phyloP scores from a whole-genome alignment of 768 basidiomycete species.

The Gyrodon lividus region DNA sequence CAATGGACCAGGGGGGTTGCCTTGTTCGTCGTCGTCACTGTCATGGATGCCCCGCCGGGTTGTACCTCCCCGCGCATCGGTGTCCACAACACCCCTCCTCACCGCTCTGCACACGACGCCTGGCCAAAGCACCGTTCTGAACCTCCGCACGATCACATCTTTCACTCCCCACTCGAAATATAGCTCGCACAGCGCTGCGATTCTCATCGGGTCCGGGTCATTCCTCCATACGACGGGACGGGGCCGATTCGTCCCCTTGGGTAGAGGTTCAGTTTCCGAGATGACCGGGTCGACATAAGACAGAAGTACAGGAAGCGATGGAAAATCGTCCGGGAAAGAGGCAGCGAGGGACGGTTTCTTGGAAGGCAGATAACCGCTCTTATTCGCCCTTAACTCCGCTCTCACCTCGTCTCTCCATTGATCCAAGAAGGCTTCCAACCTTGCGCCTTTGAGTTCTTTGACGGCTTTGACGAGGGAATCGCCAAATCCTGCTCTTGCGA shows the following conservation, averaged over 20 bases:
- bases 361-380: slow-evolving; percentile 57
- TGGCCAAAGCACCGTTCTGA: slow-evolving; percentile 81
- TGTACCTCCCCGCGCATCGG: slow-evolving; percentile 32
- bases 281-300: slow-evolving; percentile 81
- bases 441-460: slow-evolving; percentile 41
- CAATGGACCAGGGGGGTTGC: background rate
- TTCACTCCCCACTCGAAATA: slow-evolving; percentile 93
- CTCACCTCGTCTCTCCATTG: slow-evolving; percentile 63
- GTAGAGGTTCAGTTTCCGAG: slow-evolving; percentile 49
- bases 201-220: slow-evolving; percentile 67
- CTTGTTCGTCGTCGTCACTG: slow-evolving; percentile 2
- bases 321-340: slow-evolving; percentile 64
- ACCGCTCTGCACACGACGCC: slow-evolving; percentile 69
- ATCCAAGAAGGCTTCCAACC: slow-evolving; percentile 53
- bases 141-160: slow-evolving; percentile 79
- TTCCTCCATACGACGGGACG: slow-evolving; percentile 44
- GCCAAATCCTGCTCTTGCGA: slow-evolving; percentile 82
- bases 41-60: background rate
- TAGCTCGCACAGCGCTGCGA: slow-evolving; percentile 80
- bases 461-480: slow-evolving; percentile 65
- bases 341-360: slow-evolving; percentile 68
- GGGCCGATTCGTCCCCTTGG: slow-evolving; percentile 32
- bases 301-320: slow-evolving; percentile 68
- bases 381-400: slow-evolving; percentile 68
- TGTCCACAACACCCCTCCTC: slow-evolving; percentile 57